Percentiles rank a stretch among this genome's conserved stretches.
Conservation (phyloP, 2,329 filamentous ascomycete species). For the Aspergillus ustus region DNA sequence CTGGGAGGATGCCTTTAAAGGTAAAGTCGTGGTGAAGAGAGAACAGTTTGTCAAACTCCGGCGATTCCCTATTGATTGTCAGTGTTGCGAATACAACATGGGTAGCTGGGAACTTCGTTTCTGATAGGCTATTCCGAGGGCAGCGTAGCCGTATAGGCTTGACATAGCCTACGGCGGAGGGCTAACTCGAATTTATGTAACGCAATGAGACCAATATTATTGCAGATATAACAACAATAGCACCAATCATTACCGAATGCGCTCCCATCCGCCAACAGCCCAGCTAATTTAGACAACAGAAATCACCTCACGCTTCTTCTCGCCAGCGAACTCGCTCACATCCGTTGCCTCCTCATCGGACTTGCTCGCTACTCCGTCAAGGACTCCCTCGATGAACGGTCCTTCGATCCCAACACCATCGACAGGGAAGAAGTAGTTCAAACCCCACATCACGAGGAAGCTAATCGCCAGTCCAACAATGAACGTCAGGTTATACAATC, state of each 20-base stretch:
- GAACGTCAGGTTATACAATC: constrained; percentile 13
- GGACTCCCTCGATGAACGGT: constrained; percentile 3
- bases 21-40: background rate
- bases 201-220: no score
- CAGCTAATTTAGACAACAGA: background rate
- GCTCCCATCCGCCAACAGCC: no score
- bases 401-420: background rate
- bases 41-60: background rate
- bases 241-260: background rate
- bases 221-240: no score
- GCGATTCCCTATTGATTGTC: background rate
- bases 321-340: background rate
- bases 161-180: no score
- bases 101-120: background rate
- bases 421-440: constrained; percentile 9
- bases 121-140: background rate
- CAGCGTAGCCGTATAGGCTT: no score
- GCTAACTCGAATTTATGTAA: no score
- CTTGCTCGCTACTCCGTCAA: background rate
- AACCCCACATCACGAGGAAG: background rate
- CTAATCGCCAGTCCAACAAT: constrained; percentile 8
- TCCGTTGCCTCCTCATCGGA: background rate
- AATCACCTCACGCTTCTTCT: background rate
- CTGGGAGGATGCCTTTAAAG: background rate
- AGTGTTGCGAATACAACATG: background rate